Conservation (phyloP, 768 basidiomycete genomes). For the Calocybe indica region DNA sequence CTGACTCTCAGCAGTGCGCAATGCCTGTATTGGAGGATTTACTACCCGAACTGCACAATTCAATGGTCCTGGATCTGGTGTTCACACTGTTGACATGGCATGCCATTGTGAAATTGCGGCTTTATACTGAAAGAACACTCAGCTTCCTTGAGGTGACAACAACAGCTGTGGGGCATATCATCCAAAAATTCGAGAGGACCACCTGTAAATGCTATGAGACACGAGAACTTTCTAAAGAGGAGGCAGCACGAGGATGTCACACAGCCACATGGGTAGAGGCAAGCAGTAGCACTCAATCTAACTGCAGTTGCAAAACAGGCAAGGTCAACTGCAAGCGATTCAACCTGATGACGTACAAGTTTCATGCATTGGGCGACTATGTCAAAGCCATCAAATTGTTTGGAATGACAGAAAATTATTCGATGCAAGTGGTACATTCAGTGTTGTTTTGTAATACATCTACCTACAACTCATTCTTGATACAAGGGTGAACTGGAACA, state of each 20-base stretch:
- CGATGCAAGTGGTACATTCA: constrained; percentile 21
- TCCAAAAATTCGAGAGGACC: constrained; percentile 16
- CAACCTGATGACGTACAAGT: constrained; percentile 21
- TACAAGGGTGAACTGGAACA: constrained; percentile 34
- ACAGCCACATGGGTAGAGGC: constrained; percentile 6
- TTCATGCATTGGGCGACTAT: constrained; percentile 24
- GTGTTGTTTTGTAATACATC: neutral
- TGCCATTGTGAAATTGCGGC: constrained; percentile 25
- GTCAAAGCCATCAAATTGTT: constrained; percentile 9
- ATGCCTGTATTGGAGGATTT: constrained; percentile 32
- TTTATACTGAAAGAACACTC: constrained; percentile 28
- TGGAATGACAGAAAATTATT: constrained; percentile 25
- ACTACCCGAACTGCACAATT: constrained; percentile 20
- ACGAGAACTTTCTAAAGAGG: constrained; percentile 23
- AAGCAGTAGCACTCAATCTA: constrained; percentile 9
- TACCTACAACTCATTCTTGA: neutral
- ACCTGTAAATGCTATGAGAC: constrained; percentile 19
- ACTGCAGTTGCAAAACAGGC: constrained; percentile 1
- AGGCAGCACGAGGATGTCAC: constrained; percentile 14
- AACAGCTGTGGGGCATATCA: constrained; percentile 17
- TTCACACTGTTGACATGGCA: constrained; percentile 30
- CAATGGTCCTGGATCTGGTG: constrained; percentile 18
- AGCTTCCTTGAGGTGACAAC: constrained; percentile 17
- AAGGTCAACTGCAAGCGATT: constrained; percentile 3
- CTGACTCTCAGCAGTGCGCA: constrained; percentile 16